These are phyloP conservation scores for Monocercomonoides exilis DNA, from an alignment of 78 protist genomes.

Conservation along the genomic window DNA sequence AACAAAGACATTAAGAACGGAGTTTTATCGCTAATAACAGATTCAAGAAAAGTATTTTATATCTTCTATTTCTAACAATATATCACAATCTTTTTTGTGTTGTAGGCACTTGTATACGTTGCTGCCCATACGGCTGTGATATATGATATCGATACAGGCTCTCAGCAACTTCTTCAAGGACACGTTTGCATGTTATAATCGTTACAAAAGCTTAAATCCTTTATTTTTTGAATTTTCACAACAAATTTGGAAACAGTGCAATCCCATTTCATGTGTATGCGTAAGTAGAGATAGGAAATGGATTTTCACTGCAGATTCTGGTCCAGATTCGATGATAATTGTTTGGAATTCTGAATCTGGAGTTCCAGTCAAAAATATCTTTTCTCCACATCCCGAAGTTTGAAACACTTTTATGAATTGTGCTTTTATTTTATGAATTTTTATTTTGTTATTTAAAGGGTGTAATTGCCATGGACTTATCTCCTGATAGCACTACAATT, in stretches of 20 bases:
- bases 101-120: conserved; percentile 35
- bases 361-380: conserved; percentile 22
- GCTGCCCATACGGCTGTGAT: conserved; percentile 45
- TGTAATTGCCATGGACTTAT: conserved; percentile 17
- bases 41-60: not conserved
- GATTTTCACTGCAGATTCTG: conserved; percentile 46
- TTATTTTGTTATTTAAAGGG: no score
- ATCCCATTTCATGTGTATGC: conserved; percentile 13
- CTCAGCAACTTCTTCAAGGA: conserved; percentile 49
- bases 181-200: conserved; percentile 29
- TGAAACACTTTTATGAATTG: not conserved
- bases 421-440: no score
- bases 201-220: no score
- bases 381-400: not conserved
- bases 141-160: conserved; percentile 11
- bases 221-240: no score
- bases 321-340: conserved; percentile 44
- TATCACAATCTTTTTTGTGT: not conserved
- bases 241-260: conserved; percentile 19
- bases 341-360: conserved; percentile 45
- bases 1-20: not conserved
- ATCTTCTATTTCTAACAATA: not conserved
- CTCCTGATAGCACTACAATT: not conserved
- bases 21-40: not conserved
- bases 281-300: conserved; percentile 5